Evolutionary conservation across 2,329 filamentous ascomycete species (phyloP).

Genomic region (Claviceps quebecensis): DNA sequence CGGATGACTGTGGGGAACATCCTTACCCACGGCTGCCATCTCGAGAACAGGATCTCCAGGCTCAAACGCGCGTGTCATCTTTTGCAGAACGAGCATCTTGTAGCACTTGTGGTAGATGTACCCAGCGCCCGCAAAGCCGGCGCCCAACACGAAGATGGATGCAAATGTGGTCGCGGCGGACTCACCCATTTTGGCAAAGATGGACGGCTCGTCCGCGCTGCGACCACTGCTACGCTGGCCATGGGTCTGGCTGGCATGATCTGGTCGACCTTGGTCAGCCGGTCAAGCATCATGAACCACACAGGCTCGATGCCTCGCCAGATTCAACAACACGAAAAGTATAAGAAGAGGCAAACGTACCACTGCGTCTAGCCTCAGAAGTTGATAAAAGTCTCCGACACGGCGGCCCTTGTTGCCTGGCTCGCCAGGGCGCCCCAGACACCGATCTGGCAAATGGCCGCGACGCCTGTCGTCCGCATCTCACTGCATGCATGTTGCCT

Average conservation of each 20-base stretch:
- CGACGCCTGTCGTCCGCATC: not conserved
- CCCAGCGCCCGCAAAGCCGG: slow-evolving; percentile 50
- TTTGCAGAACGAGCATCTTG: slow-evolving; percentile 79
- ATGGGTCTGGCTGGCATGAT: not conserved
- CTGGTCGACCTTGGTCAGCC: not conserved
- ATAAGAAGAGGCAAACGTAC: not conserved
- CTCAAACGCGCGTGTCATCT: slow-evolving; percentile 84
- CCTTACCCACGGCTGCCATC: slow-evolving; percentile 53
- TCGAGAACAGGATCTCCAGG: slow-evolving; percentile 84
- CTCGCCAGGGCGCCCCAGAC: not conserved
- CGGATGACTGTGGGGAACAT: slow-evolving; percentile 30
- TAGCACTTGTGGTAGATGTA: slow-evolving; percentile 73
- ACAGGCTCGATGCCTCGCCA: not conserved
- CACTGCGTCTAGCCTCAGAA: not conserved
- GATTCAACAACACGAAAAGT: not conserved
- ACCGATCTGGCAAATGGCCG: not conserved
- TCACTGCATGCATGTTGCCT: slow-evolving; percentile 2
- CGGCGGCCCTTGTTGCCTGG: not conserved
- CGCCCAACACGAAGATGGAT: slow-evolving; percentile 57
- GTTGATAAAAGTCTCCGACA: slow-evolving; percentile 3
- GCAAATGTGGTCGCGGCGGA: slow-evolving; percentile 62
- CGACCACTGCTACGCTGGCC: not conserved
- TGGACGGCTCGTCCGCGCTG: slow-evolving; percentile 17
- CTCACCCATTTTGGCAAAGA: slow-evolving; percentile 53
- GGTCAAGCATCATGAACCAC: not conserved